Evolutionary conservation across 176 grass and related monocot species (phyloP).

Genomic region (Rhynchospora breviuscula): DNA sequence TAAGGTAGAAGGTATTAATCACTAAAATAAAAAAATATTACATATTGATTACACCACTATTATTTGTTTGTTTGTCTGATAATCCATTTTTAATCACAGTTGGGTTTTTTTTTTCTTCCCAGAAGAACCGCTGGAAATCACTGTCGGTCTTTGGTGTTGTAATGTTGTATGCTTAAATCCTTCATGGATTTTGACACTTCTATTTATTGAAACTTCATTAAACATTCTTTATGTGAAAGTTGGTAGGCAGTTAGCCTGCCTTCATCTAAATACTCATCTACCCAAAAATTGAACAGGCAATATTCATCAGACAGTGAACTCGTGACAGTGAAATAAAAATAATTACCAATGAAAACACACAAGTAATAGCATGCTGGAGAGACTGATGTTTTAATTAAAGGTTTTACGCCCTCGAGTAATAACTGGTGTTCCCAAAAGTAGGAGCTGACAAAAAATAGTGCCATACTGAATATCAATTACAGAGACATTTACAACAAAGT

Average conservation of each 20-base stretch:
- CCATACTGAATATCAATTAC: background rate
- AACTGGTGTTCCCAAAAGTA: background rate
- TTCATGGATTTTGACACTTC: conserved; percentile 14
- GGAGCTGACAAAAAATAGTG: background rate
- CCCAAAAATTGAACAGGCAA: background rate
- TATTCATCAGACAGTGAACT: background rate
- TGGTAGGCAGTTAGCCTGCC: background rate
- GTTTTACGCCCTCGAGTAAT: background rate
- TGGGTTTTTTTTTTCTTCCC: background rate
- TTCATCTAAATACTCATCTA: background rate
- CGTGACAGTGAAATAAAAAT: background rate
- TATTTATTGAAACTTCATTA: background rate
- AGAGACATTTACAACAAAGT: background rate
- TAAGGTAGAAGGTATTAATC: background rate
- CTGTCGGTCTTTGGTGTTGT: background rate
- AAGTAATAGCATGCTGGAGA: no score
- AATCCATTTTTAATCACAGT: conserved; percentile 4
- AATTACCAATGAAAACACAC: background rate
- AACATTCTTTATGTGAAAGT: background rate
- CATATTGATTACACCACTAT: background rate
- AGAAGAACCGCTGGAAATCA: background rate
- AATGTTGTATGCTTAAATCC: background rate
- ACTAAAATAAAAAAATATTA: background rate
- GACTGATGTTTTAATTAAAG: background rate
- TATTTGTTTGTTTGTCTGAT: conserved; percentile 8